These are phyloP conservation scores for Apostasia ramifera DNA, from an alignment of 106 monocot species.

Conservation along the genomic window DNA sequence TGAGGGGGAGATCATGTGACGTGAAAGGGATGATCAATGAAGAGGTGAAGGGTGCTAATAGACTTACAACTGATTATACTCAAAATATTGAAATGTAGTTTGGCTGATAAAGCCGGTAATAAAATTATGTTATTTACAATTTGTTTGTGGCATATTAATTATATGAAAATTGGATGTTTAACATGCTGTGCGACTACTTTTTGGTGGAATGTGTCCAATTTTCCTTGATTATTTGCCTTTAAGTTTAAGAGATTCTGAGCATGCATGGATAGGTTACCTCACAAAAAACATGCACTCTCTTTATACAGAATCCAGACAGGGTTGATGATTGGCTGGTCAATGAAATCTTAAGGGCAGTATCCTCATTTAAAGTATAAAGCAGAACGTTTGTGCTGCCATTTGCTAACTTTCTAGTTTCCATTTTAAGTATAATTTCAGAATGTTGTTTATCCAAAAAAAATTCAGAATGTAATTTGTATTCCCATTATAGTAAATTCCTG, in stretches of 20 bases:
- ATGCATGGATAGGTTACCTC: neutral
- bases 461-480: too few species aligned
- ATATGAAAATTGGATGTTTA: too few species aligned
- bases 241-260: neutral
- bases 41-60: too few species aligned
- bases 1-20: too few species aligned
- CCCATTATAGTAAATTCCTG: too few species aligned
- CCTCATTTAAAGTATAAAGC: constrained; percentile 16
- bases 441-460: too few species aligned
- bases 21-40: too few species aligned
- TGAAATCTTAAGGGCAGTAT: constrained; percentile 94
- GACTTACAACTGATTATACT: too few species aligned
- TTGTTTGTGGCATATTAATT: neutral
- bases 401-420: neutral
- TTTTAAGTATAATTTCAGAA: too few species aligned
- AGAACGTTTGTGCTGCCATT: neutral
- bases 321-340: constrained; percentile 57
- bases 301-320: constrained; percentile 48
- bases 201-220: neutral
- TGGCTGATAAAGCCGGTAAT: too few species aligned
- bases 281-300: constrained; percentile 1
- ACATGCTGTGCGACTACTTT: neutral
- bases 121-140: too few species aligned
- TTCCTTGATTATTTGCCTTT: neutral
- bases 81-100: too few species aligned